These are phyloP conservation scores for Linum usitatissimum DNA, from an alignment of 345 rosid genomes.

Conservation along the genomic window DNA sequence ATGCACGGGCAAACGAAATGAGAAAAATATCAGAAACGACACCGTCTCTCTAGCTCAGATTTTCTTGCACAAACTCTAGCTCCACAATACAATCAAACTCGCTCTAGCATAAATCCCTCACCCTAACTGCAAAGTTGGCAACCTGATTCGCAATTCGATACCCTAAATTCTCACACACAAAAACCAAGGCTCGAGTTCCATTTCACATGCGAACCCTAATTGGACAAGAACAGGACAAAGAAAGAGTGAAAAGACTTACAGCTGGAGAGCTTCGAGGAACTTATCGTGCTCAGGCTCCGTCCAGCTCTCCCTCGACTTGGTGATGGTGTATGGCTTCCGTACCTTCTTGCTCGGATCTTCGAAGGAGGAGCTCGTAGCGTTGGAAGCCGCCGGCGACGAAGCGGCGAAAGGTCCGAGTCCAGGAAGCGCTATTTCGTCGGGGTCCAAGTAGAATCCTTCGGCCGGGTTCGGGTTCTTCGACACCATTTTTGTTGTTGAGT, in stretches of 20 bases:
- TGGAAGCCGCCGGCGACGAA: constrained; percentile 21
- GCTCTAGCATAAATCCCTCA: not conserved
- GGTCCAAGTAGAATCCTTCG: constrained; percentile 57
- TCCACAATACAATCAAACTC: not conserved
- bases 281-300: constrained; percentile 98
- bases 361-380: constrained; percentile 19
- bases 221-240: not conserved
- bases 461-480: constrained; percentile 51
- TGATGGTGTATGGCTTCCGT: constrained; percentile 76
- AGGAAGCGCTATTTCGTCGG: constrained; percentile 53
- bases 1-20: not conserved
- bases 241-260: constrained; percentile 32
- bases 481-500: constrained; percentile 30
- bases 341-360: constrained; percentile 67
- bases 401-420: constrained; percentile 41
- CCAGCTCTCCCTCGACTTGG: constrained; percentile 93
- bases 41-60: not conserved
- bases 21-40: not conserved
- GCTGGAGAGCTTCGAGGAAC: constrained; percentile 85
- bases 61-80: not conserved
- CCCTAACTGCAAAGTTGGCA: not conserved
- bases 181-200: not conserved
- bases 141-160: not conserved
- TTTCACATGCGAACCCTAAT: constrained; percentile 6
- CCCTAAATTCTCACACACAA: not conserved